Percentiles rank a stretch among this genome's conserved stretches.
Conservation (phyloP, 768 basidiomycete genomes). For the Collybiopsis confluens region DNA sequence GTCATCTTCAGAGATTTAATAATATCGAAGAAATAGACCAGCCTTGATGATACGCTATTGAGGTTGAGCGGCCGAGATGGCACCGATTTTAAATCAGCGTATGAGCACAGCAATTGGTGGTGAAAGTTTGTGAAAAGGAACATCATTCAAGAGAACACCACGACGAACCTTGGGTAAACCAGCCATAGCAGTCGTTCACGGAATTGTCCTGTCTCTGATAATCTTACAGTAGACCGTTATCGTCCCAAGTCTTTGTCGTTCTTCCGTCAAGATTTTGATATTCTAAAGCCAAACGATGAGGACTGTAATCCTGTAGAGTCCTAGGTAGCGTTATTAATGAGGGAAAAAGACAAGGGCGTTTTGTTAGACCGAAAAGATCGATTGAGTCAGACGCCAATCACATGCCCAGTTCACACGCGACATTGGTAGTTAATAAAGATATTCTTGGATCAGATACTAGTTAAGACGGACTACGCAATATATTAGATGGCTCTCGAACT, state of each 20-base stretch:
- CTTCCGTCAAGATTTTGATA: too few relatives aligned
- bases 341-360: not conserved
- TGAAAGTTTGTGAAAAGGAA: not conserved
- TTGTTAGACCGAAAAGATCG: not conserved
- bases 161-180: conserved; percentile 8
- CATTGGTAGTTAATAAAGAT: too few relatives aligned
- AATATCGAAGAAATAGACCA: conserved; percentile 9
- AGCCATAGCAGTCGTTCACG: conserved; percentile 1
- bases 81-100: not conserved
- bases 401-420: too few relatives aligned
- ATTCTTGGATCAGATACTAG: too few relatives aligned
- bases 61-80: not conserved
- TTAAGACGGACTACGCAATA: too few relatives aligned
- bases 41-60: conserved; percentile 51
- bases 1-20: not conserved
- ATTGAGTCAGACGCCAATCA: not conserved
- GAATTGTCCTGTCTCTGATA: not conserved
- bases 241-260: not conserved
- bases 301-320: not conserved
- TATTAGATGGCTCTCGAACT: too few relatives aligned
- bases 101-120: not conserved
- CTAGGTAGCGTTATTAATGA: not conserved
- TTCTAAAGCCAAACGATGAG: not conserved
- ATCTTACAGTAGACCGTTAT: not conserved
- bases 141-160: not conserved